Percentiles rank a stretch among this genome's conserved stretches.
These are phyloP conservation scores for Berkeleyomyces basicola DNA, from an alignment of 2,329 filamentous ascomycete species.

Conservation along the genomic window DNA sequence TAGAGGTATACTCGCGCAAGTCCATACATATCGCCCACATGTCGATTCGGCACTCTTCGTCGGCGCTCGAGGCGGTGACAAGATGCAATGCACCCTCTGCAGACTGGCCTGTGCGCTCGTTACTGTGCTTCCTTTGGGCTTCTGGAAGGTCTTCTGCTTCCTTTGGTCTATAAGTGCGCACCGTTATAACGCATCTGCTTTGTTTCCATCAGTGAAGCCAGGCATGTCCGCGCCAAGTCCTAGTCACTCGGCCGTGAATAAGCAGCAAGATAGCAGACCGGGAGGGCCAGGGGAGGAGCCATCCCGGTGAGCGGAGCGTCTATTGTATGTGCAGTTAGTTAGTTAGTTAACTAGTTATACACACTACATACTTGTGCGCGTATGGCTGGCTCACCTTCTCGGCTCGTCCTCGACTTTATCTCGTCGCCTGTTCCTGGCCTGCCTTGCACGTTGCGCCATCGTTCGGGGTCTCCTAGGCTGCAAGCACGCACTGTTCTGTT, in stretches of 20 bases:
- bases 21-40: too few relatives aligned
- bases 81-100: not conserved
- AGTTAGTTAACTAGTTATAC: too few relatives aligned
- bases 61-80: not conserved
- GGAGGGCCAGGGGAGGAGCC: too few relatives aligned
- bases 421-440: not conserved
- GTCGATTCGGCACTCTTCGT: not conserved
- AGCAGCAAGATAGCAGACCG: too few relatives aligned
- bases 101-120: not conserved
- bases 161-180: not conserved
- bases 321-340: too few relatives aligned
- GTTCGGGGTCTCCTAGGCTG: not conserved
- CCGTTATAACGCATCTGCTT: not conserved
- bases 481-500: not conserved
- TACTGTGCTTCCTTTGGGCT: conserved; percentile 11
- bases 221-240: not conserved
- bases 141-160: not conserved
- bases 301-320: too few relatives aligned
- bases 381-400: too few relatives aligned
- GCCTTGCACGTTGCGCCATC: not conserved
- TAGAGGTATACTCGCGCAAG: too few relatives aligned
- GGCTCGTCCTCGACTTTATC: not conserved
- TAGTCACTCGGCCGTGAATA: too few relatives aligned
- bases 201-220: not conserved
- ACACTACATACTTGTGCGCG: too few relatives aligned